Conservation (phyloP, 768 basidiomycete species). For the Rhodotorula paludigena region DNA sequence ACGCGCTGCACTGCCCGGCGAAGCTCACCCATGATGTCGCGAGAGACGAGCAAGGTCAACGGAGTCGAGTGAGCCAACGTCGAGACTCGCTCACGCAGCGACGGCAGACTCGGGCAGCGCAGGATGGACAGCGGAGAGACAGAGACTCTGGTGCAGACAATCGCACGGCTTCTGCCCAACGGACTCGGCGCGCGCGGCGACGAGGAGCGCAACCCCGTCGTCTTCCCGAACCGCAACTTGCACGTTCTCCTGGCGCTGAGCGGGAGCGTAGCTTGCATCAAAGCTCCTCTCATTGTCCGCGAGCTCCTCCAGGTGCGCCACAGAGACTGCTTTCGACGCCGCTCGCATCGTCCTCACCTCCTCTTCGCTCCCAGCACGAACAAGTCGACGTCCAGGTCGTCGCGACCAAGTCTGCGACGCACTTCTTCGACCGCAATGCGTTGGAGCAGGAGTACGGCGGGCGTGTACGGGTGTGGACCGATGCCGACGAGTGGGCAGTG, state of each 20-base stretch:
- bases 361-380: conserved; percentile 54
- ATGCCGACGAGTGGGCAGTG: conserved; percentile 90
- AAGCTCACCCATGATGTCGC: conserved; percentile 1
- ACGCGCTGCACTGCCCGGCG: not conserved
- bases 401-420: conserved; percentile 68
- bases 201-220: conserved; percentile 26
- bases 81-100: too few species aligned
- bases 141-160: not conserved
- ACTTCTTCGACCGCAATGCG: conserved; percentile 63
- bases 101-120: too few species aligned
- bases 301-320: conserved; percentile 62
- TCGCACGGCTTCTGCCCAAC: conserved; percentile 31
- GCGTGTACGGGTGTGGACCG: conserved; percentile 72
- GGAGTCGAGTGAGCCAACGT: not conserved
- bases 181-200: conserved; percentile 37
- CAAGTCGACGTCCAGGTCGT: conserved; percentile 77
- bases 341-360: not conserved
- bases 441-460: conserved; percentile 47
- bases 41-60: too few species aligned
- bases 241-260: conserved; percentile 79
- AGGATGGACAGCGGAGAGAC: not conserved
- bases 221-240: conserved; percentile 39
- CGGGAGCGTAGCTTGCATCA: conserved; percentile 93
- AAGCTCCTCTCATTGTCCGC: conserved; percentile 78
- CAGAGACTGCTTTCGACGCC: not conserved